phyloP scores from a whole-genome alignment of 768 basidiomycete species.

The Tremella mesenterica region DNA sequence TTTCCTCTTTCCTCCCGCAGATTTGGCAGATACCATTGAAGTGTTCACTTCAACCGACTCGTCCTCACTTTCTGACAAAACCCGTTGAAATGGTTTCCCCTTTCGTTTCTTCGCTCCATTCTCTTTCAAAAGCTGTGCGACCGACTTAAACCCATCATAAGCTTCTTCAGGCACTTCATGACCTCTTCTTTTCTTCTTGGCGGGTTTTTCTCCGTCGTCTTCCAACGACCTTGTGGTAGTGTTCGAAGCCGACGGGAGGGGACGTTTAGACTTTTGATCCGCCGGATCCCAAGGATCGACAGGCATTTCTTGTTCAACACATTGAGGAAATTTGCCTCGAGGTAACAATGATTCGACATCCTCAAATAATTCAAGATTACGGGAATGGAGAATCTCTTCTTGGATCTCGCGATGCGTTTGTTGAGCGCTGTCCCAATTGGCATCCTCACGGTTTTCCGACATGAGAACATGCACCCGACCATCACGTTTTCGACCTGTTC shows the following conservation, averaged over 20 bases:
- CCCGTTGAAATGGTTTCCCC: background rate
- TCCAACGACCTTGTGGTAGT: constrained; percentile 7
- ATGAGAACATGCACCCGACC: constrained; percentile 87
- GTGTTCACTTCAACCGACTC: constrained; percentile 12
- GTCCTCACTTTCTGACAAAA: constrained; percentile 8
- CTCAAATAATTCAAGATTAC: constrained; percentile 80
- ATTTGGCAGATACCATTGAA: constrained; percentile 2
- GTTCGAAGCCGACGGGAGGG: constrained; percentile 10
- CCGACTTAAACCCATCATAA: constrained; percentile 36
- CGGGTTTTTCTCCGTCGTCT: constrained; percentile 53
- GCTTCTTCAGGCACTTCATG: constrained; percentile 41
- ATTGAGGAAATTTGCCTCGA: constrained; percentile 62
- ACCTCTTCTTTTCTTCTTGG: constrained; percentile 20
- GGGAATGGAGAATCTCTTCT: constrained; percentile 71
- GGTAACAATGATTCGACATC: constrained; percentile 84
- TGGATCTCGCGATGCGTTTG: constrained; percentile 81
- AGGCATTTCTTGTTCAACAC: constrained; percentile 71
- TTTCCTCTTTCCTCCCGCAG: background rate
- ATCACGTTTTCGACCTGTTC: constrained; percentile 84
- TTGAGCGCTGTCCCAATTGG: constrained; percentile 80
- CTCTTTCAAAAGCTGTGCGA: constrained; percentile 22
- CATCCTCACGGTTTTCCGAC: constrained; percentile 80
- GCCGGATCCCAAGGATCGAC: constrained; percentile 51
- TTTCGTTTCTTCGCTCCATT: constrained; percentile 8
- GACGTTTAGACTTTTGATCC: constrained; percentile 23